These are phyloP conservation scores for Oryza nivara DNA, from an alignment of 176 grass and related monocot genomes.

Conservation along the genomic window DNA sequence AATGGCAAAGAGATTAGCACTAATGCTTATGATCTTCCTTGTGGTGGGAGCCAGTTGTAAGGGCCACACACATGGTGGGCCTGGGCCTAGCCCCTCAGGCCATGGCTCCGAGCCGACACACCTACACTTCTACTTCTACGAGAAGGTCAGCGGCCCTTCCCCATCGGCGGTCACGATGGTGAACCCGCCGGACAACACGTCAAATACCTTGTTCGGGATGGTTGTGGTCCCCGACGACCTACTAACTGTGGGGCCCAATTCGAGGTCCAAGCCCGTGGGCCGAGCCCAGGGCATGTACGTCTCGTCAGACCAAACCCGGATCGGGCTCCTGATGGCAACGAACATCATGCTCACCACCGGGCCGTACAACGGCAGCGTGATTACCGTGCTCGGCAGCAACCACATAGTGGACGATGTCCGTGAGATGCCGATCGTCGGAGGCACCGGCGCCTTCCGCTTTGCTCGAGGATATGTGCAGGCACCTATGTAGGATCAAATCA, in stretches of 20 bases:
- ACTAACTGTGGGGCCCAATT: slow-evolving; percentile 30
- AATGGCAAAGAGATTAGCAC: neutral
- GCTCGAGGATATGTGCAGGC: too few relatives aligned
- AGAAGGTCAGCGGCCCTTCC: slow-evolving; percentile 59
- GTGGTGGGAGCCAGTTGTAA: neutral
- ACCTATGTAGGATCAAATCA: too few relatives aligned
- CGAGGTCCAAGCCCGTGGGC: neutral
- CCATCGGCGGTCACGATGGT: slow-evolving; percentile 40
- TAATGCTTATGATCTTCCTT: slow-evolving; percentile 4
- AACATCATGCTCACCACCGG: slow-evolving; percentile 22
- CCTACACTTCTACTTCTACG: slow-evolving; percentile 90
- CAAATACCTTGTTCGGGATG: slow-evolving; percentile 15
- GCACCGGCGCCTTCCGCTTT: too few relatives aligned
- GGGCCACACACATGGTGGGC: neutral
- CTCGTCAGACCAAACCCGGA: neutral
- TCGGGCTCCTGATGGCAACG: slow-evolving; percentile 39
- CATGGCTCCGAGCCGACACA: slow-evolving; percentile 12
- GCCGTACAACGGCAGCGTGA: too few relatives aligned
- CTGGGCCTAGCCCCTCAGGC: neutral
- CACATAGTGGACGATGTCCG: too few relatives aligned
- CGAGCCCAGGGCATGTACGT: slow-evolving; percentile 46
- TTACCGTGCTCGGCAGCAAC: too few relatives aligned
- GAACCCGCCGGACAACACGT: neutral
- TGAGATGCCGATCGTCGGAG: too few relatives aligned
- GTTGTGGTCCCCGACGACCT: neutral